phyloP scores from a whole-genome alignment of 768 basidiomycete genomes.

The Mycena maculata region DNA sequence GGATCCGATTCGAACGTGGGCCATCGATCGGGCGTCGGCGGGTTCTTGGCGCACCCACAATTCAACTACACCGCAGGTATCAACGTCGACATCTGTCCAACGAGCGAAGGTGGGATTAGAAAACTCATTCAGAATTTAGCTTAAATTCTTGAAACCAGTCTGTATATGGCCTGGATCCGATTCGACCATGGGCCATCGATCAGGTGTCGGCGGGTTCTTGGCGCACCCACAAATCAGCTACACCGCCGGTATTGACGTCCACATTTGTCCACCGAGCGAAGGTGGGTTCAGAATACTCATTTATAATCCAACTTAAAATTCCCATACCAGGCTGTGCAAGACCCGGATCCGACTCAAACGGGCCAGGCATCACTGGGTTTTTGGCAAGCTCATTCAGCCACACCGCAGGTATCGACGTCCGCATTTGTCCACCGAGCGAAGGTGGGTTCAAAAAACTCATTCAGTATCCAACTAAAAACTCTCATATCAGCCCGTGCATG shows the following conservation, averaged over 20 bases:
- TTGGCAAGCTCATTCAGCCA: background rate
- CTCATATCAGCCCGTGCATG: background rate
- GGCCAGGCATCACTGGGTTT: background rate
- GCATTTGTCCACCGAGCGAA: constrained; percentile 1
- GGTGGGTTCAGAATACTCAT: constrained; percentile 8
- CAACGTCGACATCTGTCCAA: background rate
- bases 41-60: background rate
- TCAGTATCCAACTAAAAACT: constrained; percentile 7
- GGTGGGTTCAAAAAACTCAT: constrained; percentile 8
- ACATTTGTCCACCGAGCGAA: constrained; percentile 1
- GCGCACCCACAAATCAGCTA: background rate
- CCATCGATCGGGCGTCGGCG: background rate
- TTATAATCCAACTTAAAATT: constrained; percentile 8
- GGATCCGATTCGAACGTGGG: background rate
- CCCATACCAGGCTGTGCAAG: background rate
- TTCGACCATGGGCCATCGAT: background rate
- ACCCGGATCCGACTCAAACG: background rate
- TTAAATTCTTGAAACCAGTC: background rate
- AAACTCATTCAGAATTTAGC: constrained; percentile 9
- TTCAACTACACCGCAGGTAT: background rate
- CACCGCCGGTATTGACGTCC: background rate
- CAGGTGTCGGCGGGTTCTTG: background rate
- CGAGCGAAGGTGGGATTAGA: constrained; percentile 9
- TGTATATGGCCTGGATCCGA: background rate
- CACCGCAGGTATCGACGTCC: background rate